A percentile compares a stretch with the other conserved stretches of the same genome.
Evolutionary conservation across 2,329 filamentous ascomycete genomes (phyloP).

Genomic region (Fonsecaea pedrosoi): DNA sequence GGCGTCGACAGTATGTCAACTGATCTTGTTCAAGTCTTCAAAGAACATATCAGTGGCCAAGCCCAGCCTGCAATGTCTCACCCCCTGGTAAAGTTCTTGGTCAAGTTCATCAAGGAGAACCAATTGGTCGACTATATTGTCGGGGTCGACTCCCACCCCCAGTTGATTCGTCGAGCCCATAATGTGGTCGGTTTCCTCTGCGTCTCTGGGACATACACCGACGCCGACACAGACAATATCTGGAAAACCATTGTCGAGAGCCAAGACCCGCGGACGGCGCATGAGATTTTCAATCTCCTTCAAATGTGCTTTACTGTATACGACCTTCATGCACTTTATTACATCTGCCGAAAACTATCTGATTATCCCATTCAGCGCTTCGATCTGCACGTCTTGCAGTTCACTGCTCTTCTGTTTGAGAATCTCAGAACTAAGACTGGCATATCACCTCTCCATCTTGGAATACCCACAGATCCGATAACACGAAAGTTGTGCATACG

Average conservation of each 20-base stretch:
- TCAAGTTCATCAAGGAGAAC: constrained; percentile 71
- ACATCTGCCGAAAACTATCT: constrained; percentile 74
- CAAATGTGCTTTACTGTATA: constrained; percentile 56
- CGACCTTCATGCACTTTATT: constrained; percentile 54
- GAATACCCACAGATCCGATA: constrained; percentile 27
- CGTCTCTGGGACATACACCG: constrained; percentile 75
- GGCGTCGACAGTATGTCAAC: constrained; percentile 76
- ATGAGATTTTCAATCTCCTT: constrained; percentile 76
- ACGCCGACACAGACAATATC: constrained; percentile 75
- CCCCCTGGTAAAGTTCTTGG: constrained; percentile 70
- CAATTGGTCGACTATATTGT: constrained; percentile 85
- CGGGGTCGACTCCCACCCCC: constrained; percentile 88
- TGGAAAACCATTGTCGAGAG: constrained; percentile 84
- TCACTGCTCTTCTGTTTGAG: constrained; percentile 65
- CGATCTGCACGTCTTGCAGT: constrained; percentile 65
- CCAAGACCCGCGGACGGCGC: constrained; percentile 82
- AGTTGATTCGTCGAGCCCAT: constrained; percentile 78
- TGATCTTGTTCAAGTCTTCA: constrained; percentile 73
- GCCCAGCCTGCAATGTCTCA: constrained; percentile 51
- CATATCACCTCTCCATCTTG: constrained; percentile 7
- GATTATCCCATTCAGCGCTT: constrained; percentile 68
- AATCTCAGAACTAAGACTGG: constrained; percentile 53
- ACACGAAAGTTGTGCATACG: constrained; percentile 64
- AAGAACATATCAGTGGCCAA: constrained; percentile 53
- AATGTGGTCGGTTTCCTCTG: constrained; percentile 89